Conservation (phyloP, 1,139 yeast species). For the Sugiyamaella castrensis region DNA sequence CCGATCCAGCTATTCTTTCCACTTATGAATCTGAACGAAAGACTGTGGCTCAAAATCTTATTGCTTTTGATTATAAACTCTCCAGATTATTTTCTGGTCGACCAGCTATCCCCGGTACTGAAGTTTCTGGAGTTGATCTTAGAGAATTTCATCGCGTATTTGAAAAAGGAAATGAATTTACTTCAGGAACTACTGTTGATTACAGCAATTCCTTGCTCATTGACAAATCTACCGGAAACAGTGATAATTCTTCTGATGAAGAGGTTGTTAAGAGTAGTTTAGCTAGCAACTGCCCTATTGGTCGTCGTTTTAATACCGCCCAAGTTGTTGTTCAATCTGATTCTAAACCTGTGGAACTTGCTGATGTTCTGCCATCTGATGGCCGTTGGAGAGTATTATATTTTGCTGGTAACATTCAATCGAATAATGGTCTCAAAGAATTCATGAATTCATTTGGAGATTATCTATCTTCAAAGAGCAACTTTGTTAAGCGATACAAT, state of each 20-base stretch:
- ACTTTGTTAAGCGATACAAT: constrained; percentile 32
- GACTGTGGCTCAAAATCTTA: constrained; percentile 39
- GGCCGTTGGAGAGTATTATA: constrained; percentile 35
- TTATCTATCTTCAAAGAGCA: constrained; percentile 22
- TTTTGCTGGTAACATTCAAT: constrained; percentile 33
- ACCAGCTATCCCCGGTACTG: constrained; percentile 32
- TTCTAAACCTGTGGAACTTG: constrained; percentile 33
- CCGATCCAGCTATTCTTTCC: constrained; percentile 30
- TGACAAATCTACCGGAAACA: constrained; percentile 16
- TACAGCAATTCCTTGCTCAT: constrained; percentile 31
- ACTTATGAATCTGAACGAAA: constrained; percentile 39
- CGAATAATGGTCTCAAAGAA: constrained; percentile 16
- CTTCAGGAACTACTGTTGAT: constrained; percentile 40
- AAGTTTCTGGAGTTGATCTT: constrained; percentile 33
- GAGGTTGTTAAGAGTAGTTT: constrained; percentile 15
- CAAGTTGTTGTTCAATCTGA: constrained; percentile 30
- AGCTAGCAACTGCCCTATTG: constrained; percentile 35
- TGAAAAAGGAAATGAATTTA: constrained; percentile 36
- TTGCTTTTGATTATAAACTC: constrained; percentile 38
- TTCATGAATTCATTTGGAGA: constrained; percentile 25
- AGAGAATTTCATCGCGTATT: constrained; percentile 36
- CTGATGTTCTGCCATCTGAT: constrained; percentile 34
- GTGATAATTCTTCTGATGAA: background rate
- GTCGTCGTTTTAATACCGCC: constrained; percentile 34
- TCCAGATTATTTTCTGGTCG: constrained; percentile 39